phyloP scores from a whole-genome alignment of 2,329 filamentous ascomycete genomes.

The Nemania diffusa region DNA sequence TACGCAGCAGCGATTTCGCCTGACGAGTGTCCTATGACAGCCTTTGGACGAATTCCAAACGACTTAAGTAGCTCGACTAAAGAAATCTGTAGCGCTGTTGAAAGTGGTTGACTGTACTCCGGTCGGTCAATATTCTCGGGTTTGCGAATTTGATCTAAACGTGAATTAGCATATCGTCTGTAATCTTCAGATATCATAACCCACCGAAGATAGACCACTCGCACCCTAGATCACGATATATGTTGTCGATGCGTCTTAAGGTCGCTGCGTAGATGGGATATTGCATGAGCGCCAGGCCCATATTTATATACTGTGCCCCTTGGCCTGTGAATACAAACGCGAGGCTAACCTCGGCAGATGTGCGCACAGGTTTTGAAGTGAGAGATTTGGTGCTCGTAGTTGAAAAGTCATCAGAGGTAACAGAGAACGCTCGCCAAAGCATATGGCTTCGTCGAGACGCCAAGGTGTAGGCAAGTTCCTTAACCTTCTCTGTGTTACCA shows the following conservation, averaged over 20 bases:
- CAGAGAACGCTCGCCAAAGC: slow-evolving; percentile 38
- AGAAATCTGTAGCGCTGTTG: slow-evolving; percentile 50
- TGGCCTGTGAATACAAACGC: slow-evolving; percentile 49
- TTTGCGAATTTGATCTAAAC: slow-evolving; percentile 39
- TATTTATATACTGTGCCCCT: slow-evolving; percentile 39
- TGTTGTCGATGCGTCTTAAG: slow-evolving; percentile 34
- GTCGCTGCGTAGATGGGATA: slow-evolving; percentile 43
- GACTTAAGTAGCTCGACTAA: slow-evolving; percentile 49
- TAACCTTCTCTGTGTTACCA: slow-evolving; percentile 29
- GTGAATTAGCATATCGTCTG: slow-evolving; percentile 15
- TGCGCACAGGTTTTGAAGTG: slow-evolving; percentile 36
- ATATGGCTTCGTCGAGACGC: slow-evolving; percentile 43
- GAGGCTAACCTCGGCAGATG: slow-evolving; percentile 35
- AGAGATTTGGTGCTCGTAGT: slow-evolving; percentile 10
- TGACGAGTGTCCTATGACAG: slow-evolving; percentile 51
- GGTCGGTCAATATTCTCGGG: slow-evolving; percentile 43
- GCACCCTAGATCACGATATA: slow-evolving; percentile 39
- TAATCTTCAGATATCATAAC: neutral
- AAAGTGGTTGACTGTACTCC: slow-evolving; percentile 47
- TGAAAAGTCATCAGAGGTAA: slow-evolving; percentile 10
- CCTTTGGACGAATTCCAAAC: slow-evolving; percentile 43
- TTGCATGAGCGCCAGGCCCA: slow-evolving; percentile 44
- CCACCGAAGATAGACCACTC: slow-evolving; percentile 46
- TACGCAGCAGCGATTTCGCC: slow-evolving; percentile 55
- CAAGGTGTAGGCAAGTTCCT: slow-evolving; percentile 46